These are phyloP conservation scores for Microdochium trichocladiopsis DNA, from an alignment of 2,329 filamentous ascomycete species.

Conservation along the genomic window DNA sequence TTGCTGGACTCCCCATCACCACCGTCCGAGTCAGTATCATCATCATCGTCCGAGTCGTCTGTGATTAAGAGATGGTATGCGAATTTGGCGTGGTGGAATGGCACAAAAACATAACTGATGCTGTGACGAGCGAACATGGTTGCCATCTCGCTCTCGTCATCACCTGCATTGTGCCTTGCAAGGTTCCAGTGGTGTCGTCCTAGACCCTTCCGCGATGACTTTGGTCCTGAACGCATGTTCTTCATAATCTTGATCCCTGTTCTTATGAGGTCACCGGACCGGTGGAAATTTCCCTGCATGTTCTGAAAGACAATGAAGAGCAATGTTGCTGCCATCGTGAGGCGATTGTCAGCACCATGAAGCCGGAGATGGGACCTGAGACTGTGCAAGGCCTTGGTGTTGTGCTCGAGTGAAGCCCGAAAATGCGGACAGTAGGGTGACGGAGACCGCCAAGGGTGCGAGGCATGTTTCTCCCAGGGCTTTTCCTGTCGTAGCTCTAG, in stretches of 20 bases:
- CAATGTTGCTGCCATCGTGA: constrained; percentile 16
- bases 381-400: constrained; percentile 14
- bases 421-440: constrained; percentile 13
- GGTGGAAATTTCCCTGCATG: constrained; percentile 20
- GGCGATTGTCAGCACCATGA: constrained; percentile 11
- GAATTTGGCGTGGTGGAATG: constrained; percentile 16
- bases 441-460: constrained; percentile 13
- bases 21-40: constrained; percentile 2
- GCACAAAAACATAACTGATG: constrained; percentile 11
- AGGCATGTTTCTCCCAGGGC: constrained; percentile 2
- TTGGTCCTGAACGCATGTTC: constrained; percentile 8
- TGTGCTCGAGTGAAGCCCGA: constrained; percentile 16
- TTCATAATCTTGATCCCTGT: constrained; percentile 16
- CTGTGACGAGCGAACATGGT: constrained; percentile 15
- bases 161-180: constrained; percentile 4
- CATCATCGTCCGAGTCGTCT: constrained; percentile 10
- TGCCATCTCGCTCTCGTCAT: constrained; percentile 17
- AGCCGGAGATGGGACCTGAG: constrained; percentile 12
- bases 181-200: constrained; percentile 8
- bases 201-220: constrained; percentile 1
- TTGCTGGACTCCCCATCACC: not conserved
- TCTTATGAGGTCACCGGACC: constrained; percentile 14
- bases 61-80: constrained; percentile 17
- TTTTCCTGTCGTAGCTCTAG: constrained; percentile 12
- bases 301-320: constrained; percentile 20